These are phyloP conservation scores for Umbellularia californica DNA, from an alignment of 164 flowering plant genomes.

Conservation along the genomic window DNA sequence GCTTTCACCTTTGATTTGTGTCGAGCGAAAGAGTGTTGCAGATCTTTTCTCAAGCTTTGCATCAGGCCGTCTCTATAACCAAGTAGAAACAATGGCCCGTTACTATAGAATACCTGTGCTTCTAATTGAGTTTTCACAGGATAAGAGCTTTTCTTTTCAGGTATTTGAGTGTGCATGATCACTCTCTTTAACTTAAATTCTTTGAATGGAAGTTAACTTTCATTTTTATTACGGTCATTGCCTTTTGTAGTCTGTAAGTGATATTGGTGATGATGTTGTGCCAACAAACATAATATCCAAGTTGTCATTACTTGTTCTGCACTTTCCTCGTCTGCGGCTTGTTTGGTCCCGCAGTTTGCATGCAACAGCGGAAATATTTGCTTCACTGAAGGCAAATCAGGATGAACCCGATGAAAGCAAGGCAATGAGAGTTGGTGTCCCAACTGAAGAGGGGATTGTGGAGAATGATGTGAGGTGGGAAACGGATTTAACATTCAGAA, in stretches of 20 bases:
- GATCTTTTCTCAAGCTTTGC: conserved; percentile 92
- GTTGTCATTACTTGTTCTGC: conserved; percentile 80
- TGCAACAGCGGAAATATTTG: conserved; percentile 96
- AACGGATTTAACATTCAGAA: neutral
- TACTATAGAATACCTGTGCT: conserved; percentile 91
- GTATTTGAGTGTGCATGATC: conserved; percentile 24
- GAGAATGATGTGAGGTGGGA: conserved; percentile 86
- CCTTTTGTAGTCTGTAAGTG: conserved; percentile 84
- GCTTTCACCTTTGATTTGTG: conserved; percentile 90
- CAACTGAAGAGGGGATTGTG: conserved; percentile 84
- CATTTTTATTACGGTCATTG: neutral
- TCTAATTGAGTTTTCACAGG: conserved; percentile 95
- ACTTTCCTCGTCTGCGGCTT: conserved; percentile 91
- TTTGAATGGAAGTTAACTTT: neutral
- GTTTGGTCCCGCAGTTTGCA: conserved; percentile 98
- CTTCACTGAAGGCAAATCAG: conserved; percentile 87
- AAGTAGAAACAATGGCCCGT: conserved; percentile 88
- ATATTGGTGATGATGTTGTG: conserved; percentile 91
- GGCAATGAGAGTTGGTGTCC: conserved; percentile 93
- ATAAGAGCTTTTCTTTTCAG: conserved; percentile 98
- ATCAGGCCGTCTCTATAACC: conserved; percentile 93
- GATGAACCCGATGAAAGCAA: conserved; percentile 91
- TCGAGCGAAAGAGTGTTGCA: conserved; percentile 92
- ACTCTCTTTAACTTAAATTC: neutral
- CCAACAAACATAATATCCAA: conserved; percentile 85